phyloP scores from a whole-genome alignment of 2,329 filamentous ascomycete species.

The Aspergillus sergii region DNA sequence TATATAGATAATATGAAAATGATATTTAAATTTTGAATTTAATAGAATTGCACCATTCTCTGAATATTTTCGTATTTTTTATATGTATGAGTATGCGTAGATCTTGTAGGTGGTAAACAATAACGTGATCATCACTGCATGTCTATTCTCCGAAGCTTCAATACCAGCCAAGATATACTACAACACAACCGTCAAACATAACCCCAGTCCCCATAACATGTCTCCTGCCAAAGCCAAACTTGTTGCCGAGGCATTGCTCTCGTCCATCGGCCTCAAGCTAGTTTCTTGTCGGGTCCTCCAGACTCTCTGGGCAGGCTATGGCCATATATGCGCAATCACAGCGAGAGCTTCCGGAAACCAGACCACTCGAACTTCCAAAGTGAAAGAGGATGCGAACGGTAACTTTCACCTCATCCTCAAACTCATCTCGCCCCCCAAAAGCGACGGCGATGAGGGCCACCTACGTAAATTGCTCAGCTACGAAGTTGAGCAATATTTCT shows the following conservation, averaged over 20 bases:
- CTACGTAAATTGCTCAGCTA: conserved; percentile 68
- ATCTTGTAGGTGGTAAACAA: background rate
- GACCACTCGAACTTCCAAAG: background rate
- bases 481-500: conserved; percentile 68
- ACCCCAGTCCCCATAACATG: background rate
- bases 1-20: conserved; percentile 4
- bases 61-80: background rate
- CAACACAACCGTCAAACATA: background rate
- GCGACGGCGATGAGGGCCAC: conserved; percentile 59
- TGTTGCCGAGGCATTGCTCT: background rate
- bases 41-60: background rate
- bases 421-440: conserved; percentile 57
- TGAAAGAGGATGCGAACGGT: background rate
- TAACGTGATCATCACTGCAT: background rate
- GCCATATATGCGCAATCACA: conserved; percentile 58
- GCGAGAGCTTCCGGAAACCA: conserved; percentile 40
- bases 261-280: conserved; percentile 23
- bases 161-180: background rate
- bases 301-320: conserved; percentile 53
- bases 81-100: background rate
- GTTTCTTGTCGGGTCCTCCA: conserved; percentile 39
- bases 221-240: background rate
- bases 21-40: background rate
- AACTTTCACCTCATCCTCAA: conserved; percentile 56
- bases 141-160: background rate